Evolutionary conservation across 2,329 filamentous ascomycete species (phyloP).

Genomic region (Epichloe brachyelytri): DNA sequence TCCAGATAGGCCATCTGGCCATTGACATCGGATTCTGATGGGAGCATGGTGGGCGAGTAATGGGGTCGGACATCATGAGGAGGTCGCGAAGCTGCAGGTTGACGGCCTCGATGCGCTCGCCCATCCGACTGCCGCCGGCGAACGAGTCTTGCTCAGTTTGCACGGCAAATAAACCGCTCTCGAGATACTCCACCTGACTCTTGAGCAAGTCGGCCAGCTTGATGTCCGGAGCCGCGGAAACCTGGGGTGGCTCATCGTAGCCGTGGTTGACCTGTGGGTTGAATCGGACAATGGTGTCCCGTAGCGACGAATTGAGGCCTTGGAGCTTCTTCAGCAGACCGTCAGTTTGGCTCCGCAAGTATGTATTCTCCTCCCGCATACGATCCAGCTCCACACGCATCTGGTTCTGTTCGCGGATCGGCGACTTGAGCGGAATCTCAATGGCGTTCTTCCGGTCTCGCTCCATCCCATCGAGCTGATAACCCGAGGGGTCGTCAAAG

Average conservation of each 20-base stretch:
- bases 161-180: constrained; percentile 49
- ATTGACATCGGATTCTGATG: constrained; percentile 43
- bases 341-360: constrained; percentile 22
- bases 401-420: constrained; percentile 39
- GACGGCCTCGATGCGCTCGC: constrained; percentile 45
- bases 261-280: constrained; percentile 41
- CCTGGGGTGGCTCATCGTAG: constrained; percentile 31
- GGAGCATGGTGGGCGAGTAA: constrained; percentile 44
- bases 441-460: constrained; percentile 30
- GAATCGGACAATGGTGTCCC: constrained; percentile 51
- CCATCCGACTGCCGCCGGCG: constrained; percentile 21
- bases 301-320: constrained; percentile 51
- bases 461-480: constrained; percentile 54
- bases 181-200: constrained; percentile 57
- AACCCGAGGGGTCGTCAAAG: constrained; percentile 68
- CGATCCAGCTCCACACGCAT: constrained; percentile 35
- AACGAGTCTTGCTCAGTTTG: constrained; percentile 40
- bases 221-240: constrained; percentile 12
- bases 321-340: constrained; percentile 42
- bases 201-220: constrained; percentile 35
- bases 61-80: constrained; percentile 33
- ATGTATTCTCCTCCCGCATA: constrained; percentile 31
- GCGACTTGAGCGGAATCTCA: constrained; percentile 47
- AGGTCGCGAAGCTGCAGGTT: constrained; percentile 52
- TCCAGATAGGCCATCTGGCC: constrained; percentile 59